Percentiles rank a stretch among this genome's conserved stretches.
Evolutionary conservation across 208 protist genomes (phyloP).

Genomic region (Trypanosoma melophagium): DNA sequence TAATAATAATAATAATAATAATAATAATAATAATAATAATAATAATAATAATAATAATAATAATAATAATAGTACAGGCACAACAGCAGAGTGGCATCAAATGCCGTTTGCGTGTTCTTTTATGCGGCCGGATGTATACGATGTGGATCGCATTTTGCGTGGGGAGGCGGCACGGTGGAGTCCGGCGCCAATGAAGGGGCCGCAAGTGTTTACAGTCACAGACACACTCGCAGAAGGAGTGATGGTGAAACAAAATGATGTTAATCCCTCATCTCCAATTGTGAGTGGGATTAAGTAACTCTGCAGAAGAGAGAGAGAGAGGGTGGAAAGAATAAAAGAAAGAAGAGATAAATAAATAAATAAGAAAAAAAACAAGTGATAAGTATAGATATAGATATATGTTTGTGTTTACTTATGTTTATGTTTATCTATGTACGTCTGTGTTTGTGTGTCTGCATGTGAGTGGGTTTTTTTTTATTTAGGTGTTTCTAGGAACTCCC

Average conservation of each 20-base stretch:
- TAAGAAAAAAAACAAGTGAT: too few species aligned
- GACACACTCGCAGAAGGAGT: constrained; percentile 7
- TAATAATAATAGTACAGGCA: neutral
- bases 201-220: constrained; percentile 20
- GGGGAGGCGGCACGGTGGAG: constrained; percentile 11
- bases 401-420: too few species aligned
- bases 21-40: too few species aligned
- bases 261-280: neutral
- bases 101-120: constrained; percentile 29
- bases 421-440: too few species aligned
- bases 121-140: constrained; percentile 10
- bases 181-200: constrained; percentile 13
- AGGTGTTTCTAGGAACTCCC: too few species aligned
- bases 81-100: constrained; percentile 13
- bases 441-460: too few species aligned
- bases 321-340: neutral
- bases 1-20: too few species aligned
- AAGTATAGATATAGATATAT: too few species aligned
- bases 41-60: constrained; percentile 30
- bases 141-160: constrained; percentile 17
- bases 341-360: constrained; percentile 10
- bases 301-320: neutral
- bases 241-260: constrained; percentile 10
- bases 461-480: too few species aligned
- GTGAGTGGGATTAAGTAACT: neutral